These are phyloP conservation scores for Metarhizium anisopliae DNA, from an alignment of 2,329 filamentous ascomycete genomes.

Conservation along the genomic window DNA sequence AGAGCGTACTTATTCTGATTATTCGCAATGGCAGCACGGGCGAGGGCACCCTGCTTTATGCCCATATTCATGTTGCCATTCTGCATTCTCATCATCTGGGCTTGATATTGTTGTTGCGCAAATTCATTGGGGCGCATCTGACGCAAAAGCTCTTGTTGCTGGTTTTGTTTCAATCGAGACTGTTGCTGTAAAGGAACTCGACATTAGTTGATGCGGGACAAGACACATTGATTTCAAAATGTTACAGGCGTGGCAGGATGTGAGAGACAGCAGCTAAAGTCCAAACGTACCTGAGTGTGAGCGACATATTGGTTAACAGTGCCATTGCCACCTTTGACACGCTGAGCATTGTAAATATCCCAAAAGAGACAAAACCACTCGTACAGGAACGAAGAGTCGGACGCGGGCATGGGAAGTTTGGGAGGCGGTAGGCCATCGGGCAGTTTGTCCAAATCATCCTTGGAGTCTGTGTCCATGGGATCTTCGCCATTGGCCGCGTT, in stretches of 20 bases:
- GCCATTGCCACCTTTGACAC: slow-evolving; percentile 54
- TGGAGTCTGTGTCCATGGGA: slow-evolving; percentile 73
- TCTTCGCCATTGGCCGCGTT: slow-evolving; percentile 65
- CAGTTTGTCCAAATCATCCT: slow-evolving; percentile 70
- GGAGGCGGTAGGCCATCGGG: slow-evolving; percentile 74
- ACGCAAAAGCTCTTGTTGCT: slow-evolving; percentile 69
- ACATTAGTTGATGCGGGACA: not conserved
- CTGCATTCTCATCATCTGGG: slow-evolving; percentile 61
- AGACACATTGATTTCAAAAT: not conserved
- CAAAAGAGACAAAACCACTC: slow-evolving; percentile 98
- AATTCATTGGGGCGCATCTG: slow-evolving; percentile 56
- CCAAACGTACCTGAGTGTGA: slow-evolving; percentile 64
- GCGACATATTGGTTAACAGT: slow-evolving; percentile 67
- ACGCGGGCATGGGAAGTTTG: slow-evolving; percentile 53
- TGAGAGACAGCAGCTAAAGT: not conserved
- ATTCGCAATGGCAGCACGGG: slow-evolving; percentile 70
- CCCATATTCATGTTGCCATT: slow-evolving; percentile 51
- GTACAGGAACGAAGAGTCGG: slow-evolving; percentile 77
- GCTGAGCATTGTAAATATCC: slow-evolving; percentile 86
- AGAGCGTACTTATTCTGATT: slow-evolving; percentile 59
- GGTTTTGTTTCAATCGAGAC: slow-evolving; percentile 63
- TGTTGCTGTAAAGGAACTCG: slow-evolving; percentile 40
- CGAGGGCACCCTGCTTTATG: slow-evolving; percentile 53
- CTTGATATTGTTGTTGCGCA: slow-evolving; percentile 46
- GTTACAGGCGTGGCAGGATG: not conserved